phyloP scores from a whole-genome alignment of 176 grass and related monocot genomes.

The Stipa capillata region DNA sequence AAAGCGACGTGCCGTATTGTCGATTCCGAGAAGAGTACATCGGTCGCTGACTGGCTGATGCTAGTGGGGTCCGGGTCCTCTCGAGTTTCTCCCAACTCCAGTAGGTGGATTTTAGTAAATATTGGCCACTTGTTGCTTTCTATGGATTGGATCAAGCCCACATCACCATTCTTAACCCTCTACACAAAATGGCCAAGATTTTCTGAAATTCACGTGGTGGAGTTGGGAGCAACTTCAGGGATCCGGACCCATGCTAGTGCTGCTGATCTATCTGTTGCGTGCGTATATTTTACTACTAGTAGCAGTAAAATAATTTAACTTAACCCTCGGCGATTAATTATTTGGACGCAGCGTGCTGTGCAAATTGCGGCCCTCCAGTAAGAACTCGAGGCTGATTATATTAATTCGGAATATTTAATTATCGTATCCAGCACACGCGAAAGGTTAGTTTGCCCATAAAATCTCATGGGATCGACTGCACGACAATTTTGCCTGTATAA shows the following conservation, averaged over 20 bases:
- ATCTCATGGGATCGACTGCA: no score
- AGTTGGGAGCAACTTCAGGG: no score
- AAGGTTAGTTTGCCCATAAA: neutral
- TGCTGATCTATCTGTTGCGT: neutral
- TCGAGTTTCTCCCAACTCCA: neutral
- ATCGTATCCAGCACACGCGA: neutral
- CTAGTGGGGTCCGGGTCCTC: neutral
- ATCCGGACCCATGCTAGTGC: neutral
- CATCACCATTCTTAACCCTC: no score
- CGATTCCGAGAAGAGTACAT: neutral
- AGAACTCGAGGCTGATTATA: neutral
- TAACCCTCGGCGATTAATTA: neutral
- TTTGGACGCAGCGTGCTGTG: neutral
- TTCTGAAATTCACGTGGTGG: no score
- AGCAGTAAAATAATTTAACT: neutral
- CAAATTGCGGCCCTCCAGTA: slow-evolving; percentile 14
- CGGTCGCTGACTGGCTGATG: neutral
- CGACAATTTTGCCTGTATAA: no score
- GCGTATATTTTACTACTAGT: neutral
- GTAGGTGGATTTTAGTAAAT: no score
- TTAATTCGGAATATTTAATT: no score
- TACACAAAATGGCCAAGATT: no score
- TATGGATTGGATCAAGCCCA: no score
- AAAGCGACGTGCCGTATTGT: neutral
- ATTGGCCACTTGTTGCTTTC: no score